phyloP scores from a whole-genome alignment of 2,329 filamentous ascomycete genomes.

The Nemania sp. region DNA sequence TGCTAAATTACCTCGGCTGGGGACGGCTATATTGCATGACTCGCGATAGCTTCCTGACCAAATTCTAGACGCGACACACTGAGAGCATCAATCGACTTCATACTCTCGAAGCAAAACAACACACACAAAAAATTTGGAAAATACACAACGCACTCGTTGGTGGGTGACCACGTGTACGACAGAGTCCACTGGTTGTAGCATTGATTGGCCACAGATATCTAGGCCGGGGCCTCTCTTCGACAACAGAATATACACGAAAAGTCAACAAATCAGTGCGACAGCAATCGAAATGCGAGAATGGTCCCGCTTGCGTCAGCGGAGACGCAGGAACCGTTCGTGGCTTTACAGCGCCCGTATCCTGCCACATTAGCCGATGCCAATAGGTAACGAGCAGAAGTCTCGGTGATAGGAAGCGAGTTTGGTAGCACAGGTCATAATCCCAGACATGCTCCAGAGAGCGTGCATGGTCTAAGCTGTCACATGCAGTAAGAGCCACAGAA shows the following conservation, averaged over 20 bases:
- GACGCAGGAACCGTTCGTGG: slow-evolving; percentile 27
- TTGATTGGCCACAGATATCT: slow-evolving; percentile 13
- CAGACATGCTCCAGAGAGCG: no score
- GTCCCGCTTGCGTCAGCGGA: slow-evolving; percentile 12
- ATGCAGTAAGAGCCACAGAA: no score
- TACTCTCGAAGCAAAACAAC: not conserved
- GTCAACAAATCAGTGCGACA: not conserved
- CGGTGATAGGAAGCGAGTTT: no score
- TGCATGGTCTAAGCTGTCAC: no score
- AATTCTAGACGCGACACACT: no score
- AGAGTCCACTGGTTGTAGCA: slow-evolving; percentile 27
- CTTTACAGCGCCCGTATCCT: not conserved
- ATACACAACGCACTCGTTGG: slow-evolving; percentile 22
- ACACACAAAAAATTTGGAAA: not conserved
- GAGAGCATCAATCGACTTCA: no score
- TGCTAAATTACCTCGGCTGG: no score
- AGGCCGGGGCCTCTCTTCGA: not conserved
- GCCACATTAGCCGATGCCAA: not conserved
- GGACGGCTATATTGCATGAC: not conserved
- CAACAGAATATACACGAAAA: slow-evolving; percentile 6
- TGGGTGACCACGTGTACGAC: slow-evolving; percentile 30
- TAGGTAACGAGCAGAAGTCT: not conserved
- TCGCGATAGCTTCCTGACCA: not conserved
- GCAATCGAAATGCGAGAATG: not conserved
- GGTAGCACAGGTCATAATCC: no score